Evolutionary conservation across 2,329 filamentous ascomycete species (phyloP), one percentile per base, ranked within the genome.

Genomic region (Talaromyces sp.): DNA sequence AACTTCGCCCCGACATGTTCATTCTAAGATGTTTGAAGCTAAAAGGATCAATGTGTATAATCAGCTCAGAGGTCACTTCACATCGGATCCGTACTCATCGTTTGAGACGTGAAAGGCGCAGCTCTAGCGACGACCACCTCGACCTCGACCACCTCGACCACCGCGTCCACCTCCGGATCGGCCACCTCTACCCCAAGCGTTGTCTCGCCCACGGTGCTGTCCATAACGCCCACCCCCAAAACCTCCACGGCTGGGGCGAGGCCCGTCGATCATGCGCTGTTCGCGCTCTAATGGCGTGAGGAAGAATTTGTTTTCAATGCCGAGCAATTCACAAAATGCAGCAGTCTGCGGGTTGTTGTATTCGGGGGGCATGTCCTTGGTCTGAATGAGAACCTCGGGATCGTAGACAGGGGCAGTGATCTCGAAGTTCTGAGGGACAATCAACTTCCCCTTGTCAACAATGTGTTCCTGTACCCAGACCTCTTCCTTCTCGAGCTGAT

Each of bases 271-370:
- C 73, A 82, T 84, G 63, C 88, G 82, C 64, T 81, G 80, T 14
- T 79, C 77, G 58, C 87, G 83, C 73, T 96, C 90, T 69, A 92
- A 87, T 2, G 88, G 84, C n/a, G 79, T 86, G 1, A 89, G 84
- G 68, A 89, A 82, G 80, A 88, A 96, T 9, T 87, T 81, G 73
- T 98, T 96, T 5, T 84, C 79, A 37, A 99, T 87, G 8, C 84
- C 87, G 1, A 98, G 70, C 61, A 98, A 77, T 62, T 87, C 80
- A 75, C 95, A 99, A 72, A 93, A 98, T 2, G 81, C 77, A n/a
- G 80, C 81, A 6, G 92, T 98, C 77, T 98, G 93, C 12, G 89
- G 88, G 71, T 95, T 98, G 3, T 86, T 91, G 73, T 93, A 93
- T 76, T 97, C 93, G 1, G 81, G 79, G 1, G 92, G 91, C 73